Conservation (phyloP, 2,329 filamentous ascomycete genomes). For the Penicillium corylophilum region DNA sequence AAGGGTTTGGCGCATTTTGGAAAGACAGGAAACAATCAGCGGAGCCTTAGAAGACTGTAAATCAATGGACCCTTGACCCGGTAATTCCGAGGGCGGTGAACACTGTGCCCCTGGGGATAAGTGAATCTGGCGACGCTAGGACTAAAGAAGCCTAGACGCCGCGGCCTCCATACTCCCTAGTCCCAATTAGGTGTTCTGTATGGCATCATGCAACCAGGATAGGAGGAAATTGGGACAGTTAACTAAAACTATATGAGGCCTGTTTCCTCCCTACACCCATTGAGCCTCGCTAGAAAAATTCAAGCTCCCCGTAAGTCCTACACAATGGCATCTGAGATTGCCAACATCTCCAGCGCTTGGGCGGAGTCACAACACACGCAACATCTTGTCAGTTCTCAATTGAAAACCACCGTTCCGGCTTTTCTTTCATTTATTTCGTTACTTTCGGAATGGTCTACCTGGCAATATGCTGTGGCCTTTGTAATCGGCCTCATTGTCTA, state of each 20-base stretch:
- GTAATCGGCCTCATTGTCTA: constrained; percentile 69
- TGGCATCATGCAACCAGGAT: neutral
- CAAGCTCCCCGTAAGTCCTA: neutral
- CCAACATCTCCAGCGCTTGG: constrained; percentile 13
- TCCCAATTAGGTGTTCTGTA: neutral
- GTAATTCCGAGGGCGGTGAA: neutral
- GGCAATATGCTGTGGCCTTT: constrained; percentile 49
- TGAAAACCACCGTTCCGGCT: neutral
- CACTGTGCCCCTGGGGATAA: neutral
- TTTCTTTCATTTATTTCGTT: too few species aligned
- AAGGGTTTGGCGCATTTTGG: constrained; percentile 55
- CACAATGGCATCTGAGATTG: constrained; percentile 9
- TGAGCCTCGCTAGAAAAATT: neutral
- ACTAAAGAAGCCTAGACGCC: constrained; percentile 3
- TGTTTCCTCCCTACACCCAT: neutral
- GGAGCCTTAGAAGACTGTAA: neutral
- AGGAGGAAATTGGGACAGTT: neutral
- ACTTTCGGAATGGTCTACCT: constrained; percentile 42
- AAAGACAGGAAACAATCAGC: neutral
- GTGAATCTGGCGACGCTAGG: neutral
- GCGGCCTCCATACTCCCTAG: neutral
- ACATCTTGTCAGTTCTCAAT: neutral
- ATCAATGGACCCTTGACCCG: neutral
- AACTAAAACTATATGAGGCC: neutral
- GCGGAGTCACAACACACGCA: constrained; percentile 8